Percentiles rank a stretch among this genome's conserved stretches.
These are phyloP conservation scores for Cephalotrichum gorgonifer DNA, from an alignment of 2,329 filamentous ascomycete genomes.

Conservation along the genomic window DNA sequence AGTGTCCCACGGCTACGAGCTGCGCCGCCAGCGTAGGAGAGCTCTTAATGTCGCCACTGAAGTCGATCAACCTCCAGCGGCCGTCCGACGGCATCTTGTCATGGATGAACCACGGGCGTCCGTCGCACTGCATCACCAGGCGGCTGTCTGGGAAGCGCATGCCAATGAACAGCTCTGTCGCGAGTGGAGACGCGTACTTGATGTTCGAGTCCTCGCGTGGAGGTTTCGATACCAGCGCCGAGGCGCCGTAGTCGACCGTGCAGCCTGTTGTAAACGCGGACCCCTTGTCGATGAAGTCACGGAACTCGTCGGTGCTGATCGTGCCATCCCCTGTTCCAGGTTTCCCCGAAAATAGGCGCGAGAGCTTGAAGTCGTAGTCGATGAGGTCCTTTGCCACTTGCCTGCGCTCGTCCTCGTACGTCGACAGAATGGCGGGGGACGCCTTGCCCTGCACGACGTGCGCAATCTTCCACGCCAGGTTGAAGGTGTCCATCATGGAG, in stretches of 20 bases:
- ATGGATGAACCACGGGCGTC: constrained; percentile 48
- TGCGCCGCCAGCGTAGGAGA: constrained; percentile 26
- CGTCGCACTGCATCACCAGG: constrained; percentile 46
- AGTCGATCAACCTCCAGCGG: constrained; percentile 48
- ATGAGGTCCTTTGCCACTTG: constrained; percentile 32
- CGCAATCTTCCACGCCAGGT: constrained; percentile 20
- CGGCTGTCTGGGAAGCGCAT: constrained; percentile 50
- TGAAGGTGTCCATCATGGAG: constrained; percentile 42
- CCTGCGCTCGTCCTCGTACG: constrained; percentile 40
- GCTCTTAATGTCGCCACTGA: constrained; percentile 45
- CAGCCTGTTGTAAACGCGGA: constrained; percentile 16
- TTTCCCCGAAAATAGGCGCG: constrained; percentile 37
- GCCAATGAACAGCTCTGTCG: constrained; percentile 21
- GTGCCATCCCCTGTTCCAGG: constrained; percentile 51
- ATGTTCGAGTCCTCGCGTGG: background rate
- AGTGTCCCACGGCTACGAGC: constrained; percentile 18
- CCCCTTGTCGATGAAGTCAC: constrained; percentile 49
- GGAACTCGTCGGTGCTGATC: constrained; percentile 52
- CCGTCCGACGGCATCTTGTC: constrained; percentile 45
- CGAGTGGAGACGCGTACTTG: constrained; percentile 11
- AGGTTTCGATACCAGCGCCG: constrained; percentile 1
- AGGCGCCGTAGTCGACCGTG: constrained; percentile 21
- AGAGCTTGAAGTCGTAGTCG: constrained; percentile 34
- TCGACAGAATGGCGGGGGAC: constrained; percentile 28
- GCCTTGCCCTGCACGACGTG: constrained; percentile 26